These are phyloP conservation scores for Boeremia exigua DNA, from an alignment of 2,329 filamentous ascomycete genomes.

Conservation along the genomic window DNA sequence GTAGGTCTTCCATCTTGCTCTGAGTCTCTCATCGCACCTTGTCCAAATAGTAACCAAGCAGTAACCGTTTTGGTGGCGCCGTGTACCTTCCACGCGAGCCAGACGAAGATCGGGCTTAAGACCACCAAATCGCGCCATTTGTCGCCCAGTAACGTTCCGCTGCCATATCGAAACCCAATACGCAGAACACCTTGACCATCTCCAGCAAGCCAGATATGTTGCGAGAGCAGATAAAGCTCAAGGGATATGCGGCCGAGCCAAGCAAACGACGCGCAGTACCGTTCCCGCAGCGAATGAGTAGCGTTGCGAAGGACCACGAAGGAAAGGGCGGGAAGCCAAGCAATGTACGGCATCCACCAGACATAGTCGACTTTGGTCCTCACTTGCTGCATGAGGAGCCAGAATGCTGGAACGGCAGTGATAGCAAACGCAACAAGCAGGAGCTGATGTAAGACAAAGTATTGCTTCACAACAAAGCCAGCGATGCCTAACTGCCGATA, in stretches of 20 bases:
- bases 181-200: conserved; percentile 62
- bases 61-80: conserved; percentile 49
- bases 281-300: conserved; percentile 49
- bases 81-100: conserved; percentile 48
- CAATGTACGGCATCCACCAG: conserved; percentile 59
- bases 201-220: conserved; percentile 67
- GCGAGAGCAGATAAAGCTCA: conserved; percentile 66
- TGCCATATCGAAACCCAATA: conserved; percentile 39
- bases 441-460: conserved; percentile 21
- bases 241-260: conserved; percentile 64
- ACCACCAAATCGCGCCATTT: conserved; percentile 48
- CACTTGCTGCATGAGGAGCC: conserved; percentile 41
- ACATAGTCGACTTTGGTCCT: conserved; percentile 56
- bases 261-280: conserved; percentile 57
- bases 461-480: conserved; percentile 28
- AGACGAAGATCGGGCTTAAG: conserved; percentile 53
- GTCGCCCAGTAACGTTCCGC: conserved; percentile 32
- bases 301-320: conserved; percentile 62
- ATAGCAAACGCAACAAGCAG: conserved; percentile 28
- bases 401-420: conserved; percentile 41
- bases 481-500: conserved; percentile 9
- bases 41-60: conserved; percentile 40
- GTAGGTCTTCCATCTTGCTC: neutral
- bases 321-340: conserved; percentile 60
- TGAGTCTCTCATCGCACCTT: neutral